Evolutionary conservation across 2,329 filamentous ascomycete genomes (phyloP).

Genomic region (Paecilomyces sp.): DNA sequence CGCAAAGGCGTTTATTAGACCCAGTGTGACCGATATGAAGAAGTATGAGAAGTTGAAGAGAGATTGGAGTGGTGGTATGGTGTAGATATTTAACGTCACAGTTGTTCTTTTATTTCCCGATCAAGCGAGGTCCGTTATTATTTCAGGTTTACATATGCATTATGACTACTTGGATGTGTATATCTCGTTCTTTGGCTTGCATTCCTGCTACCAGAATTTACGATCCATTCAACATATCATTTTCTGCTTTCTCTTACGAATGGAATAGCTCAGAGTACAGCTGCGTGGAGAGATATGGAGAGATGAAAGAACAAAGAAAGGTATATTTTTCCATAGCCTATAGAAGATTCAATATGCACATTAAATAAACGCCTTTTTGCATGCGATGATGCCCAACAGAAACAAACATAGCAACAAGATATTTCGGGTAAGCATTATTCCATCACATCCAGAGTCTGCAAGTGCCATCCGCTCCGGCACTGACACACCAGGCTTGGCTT

Average conservation of each 20-base stretch:
- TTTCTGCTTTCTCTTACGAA: no score
- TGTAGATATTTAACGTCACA: conserved; percentile 11
- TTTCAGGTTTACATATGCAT: no score
- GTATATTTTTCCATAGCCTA: not conserved
- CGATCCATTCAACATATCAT: no score
- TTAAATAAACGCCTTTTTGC: conserved; percentile 1
- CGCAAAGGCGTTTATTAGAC: conserved; percentile 33
- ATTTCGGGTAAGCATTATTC: conserved; percentile 4
- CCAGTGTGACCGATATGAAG: conserved; percentile 50
- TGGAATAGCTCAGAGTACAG: no score
- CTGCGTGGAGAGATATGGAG: not conserved
- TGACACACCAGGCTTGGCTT: conserved; percentile 85
- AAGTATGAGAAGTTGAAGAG: conserved; percentile 50
- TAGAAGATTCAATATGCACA: conserved; percentile 2
- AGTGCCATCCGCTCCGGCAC: conserved; percentile 88
- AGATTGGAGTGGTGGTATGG: conserved; percentile 37
- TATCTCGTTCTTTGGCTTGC: no score
- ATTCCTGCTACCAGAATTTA: no score
- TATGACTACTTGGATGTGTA: no score
- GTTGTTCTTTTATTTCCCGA: not conserved
- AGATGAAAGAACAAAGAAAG: not conserved
- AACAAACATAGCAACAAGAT: not conserved
- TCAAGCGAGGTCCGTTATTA: no score
- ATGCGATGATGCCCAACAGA: not conserved
- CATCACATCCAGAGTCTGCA: conserved; percentile 75